Base-by-base conservation (phyloP, 495 filamentous ascomycete genomes). In the Aspergillus asperescens region DNA sequence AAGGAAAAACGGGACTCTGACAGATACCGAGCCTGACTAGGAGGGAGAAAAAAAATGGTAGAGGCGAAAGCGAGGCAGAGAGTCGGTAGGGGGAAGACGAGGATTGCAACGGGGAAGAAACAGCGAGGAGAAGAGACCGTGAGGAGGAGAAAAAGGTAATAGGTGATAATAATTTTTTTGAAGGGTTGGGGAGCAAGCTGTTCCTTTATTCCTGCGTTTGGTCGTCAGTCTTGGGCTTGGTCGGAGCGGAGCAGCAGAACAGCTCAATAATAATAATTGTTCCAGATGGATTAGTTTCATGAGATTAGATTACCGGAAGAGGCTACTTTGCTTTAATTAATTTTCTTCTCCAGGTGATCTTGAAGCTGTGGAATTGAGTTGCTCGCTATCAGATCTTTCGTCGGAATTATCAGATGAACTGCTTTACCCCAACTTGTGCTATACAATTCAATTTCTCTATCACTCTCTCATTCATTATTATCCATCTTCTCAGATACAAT, bases 1-100 rank as follows among this genome's bases (percentile, higher is more conserved):
- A 61, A 60, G 58, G n/a, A 53, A 60, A 59, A 50, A 45, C 52
- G 54, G 50, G 43, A 39, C 32, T 53, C 37, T 53, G 53, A 49
- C 50, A 49, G 41, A 54, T 37, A 28, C 50, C 38, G 54, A 57
- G 19, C 27, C 54, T 42, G 58, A 54, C 47, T 18, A 48, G 49
- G 23, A 32, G 44, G 40, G 9, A 35, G n/a, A 32, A 7, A 25
- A 48, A 46, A 43, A 47, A 38, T 18, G 52, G 18, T 38, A 29
- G 35, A 41, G 46, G 15, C 27, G 19, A 31, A 16, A 44, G 54
- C 52, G 42, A 39, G 48, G 52, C 41, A 34, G 40, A 23, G 45
- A 35, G 45, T 20, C 39, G 28, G 46, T 20, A 48, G 43, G 37
- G 27, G 22, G 27, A 51, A 31, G 45, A 37, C 23, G 31, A 31